Evolutionary conservation across 768 basidiomycete species (phyloP).

Genomic region (Amanita subjunquillea): DNA sequence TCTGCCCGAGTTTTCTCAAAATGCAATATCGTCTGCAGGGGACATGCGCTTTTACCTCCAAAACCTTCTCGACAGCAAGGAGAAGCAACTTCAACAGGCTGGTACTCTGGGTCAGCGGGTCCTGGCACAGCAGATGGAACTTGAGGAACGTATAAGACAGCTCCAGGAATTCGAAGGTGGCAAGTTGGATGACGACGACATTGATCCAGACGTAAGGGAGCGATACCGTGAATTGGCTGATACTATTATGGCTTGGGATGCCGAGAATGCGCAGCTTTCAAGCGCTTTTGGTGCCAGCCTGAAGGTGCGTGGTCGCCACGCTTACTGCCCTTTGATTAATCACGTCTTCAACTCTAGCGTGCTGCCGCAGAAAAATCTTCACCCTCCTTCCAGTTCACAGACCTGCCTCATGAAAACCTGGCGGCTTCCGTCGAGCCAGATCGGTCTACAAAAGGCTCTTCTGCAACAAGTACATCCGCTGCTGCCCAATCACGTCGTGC

Average conservation of each 20-base stretch:
- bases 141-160: conserved; percentile 80
- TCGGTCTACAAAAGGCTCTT: conserved; percentile 43
- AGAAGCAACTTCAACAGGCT: conserved; percentile 85
- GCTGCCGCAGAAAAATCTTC: conserved; percentile 34
- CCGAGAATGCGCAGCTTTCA: conserved; percentile 68
- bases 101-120: conserved; percentile 91
- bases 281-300: conserved; percentile 50
- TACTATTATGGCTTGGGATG: conserved; percentile 68
- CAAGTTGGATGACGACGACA: conserved; percentile 50
- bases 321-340: neutral
- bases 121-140: conserved; percentile 86
- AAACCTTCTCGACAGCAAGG: conserved; percentile 77
- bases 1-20: conserved; percentile 31
- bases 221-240: conserved; percentile 71
- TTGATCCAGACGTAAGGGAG: conserved; percentile 59
- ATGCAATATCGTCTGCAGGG: conserved; percentile 38
- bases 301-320: conserved; percentile 36
- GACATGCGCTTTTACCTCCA: conserved; percentile 57
- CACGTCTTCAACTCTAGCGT: conserved; percentile 20
- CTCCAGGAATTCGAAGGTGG: conserved; percentile 65
- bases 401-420: conserved; percentile 37
- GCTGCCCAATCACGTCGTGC: conserved; percentile 75
- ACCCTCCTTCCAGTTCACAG: conserved; percentile 32
- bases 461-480: conserved; percentile 46
- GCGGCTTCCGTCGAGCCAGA: conserved; percentile 31